A percentile compares a stretch with the other conserved stretches of the same genome.
Conservation (phyloP, 2,329 filamentous ascomycete species). For the Colletotrichum liriopes region DNA sequence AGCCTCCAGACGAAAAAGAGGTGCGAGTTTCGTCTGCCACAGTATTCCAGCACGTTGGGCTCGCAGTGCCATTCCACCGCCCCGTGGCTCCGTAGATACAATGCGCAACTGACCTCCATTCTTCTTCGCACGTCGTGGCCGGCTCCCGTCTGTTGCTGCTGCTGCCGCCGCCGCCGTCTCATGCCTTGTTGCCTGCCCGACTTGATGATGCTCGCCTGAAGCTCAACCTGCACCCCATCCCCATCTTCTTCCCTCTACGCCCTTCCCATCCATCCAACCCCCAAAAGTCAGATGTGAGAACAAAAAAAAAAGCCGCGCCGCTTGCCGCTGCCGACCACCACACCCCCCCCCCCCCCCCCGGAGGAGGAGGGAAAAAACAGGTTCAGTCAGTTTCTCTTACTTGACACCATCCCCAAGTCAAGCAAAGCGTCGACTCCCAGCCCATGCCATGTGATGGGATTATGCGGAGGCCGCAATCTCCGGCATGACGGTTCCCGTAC, state of each 20-base stretch:
- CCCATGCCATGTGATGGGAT: constrained; percentile 36
- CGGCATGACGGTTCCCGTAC: constrained; percentile 15
- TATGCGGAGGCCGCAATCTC: constrained; percentile 40
- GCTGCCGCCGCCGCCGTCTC: not conserved
- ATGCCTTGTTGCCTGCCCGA: constrained; percentile 19
- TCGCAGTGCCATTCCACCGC: constrained; percentile 34
- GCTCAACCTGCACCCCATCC: constrained; percentile 7
- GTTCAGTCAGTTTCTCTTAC: constrained; percentile 19
- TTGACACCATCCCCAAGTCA: constrained; percentile 28
- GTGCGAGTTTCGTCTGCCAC: constrained; percentile 24
- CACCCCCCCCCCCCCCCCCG: not conserved
- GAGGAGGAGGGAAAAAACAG: not conserved
- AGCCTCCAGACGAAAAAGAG: constrained; percentile 7
- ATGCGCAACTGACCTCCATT: constrained; percentile 24
- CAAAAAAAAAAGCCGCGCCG: constrained; percentile 19
- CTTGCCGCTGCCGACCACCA: constrained; percentile 6
- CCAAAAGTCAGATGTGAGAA: not conserved
- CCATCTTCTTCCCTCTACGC: constrained; percentile 13
- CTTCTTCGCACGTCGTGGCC: constrained; percentile 41
- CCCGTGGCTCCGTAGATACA: constrained; percentile 33
- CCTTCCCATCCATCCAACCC: constrained; percentile 4
- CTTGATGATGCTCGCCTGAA: not conserved
- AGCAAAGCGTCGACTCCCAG: constrained; percentile 36
- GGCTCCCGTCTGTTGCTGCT: not conserved
- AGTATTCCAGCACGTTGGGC: constrained; percentile 39